Conservation (phyloP, 2,329 filamentous ascomycete genomes). For the Epichloe gansuensis region DNA sequence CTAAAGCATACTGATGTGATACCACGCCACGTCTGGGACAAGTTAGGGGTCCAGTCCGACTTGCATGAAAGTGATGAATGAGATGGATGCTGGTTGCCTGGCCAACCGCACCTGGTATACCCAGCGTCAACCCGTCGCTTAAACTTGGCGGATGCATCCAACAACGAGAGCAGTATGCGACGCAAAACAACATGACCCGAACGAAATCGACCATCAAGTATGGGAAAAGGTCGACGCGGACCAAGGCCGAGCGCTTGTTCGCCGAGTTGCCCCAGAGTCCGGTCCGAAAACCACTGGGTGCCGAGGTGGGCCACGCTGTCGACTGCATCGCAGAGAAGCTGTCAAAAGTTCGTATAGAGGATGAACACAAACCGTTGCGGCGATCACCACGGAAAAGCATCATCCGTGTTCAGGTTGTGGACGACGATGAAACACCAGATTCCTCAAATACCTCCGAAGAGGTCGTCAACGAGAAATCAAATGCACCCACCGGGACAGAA, state of each 20-base stretch:
- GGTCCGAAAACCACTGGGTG: conserved; percentile 19
- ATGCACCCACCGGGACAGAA: not conserved
- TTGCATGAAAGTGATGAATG: no score
- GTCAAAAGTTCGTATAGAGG: conserved; percentile 18
- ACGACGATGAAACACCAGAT: conserved; percentile 9
- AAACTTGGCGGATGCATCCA: not conserved
- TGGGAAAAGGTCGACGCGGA: conserved; percentile 36
- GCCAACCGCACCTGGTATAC: conserved; percentile 3
- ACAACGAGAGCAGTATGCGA: not conserved
- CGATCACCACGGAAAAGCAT: conserved; percentile 9
- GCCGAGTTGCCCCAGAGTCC: conserved; percentile 41
- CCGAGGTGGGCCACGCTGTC: conserved; percentile 15
- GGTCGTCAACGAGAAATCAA: not conserved
- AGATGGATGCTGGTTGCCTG: conserved; percentile 4
- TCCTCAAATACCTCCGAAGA: not conserved
- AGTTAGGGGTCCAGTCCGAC: no score
- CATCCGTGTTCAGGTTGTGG: conserved; percentile 2
- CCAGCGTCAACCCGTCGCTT: not conserved
- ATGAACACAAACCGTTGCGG: conserved; percentile 6
- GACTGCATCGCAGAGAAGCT: conserved; percentile 24
- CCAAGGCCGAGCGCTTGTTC: conserved; percentile 36
- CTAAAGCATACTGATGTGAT: no score
- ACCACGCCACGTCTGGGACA: no score
- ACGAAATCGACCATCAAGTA: conserved; percentile 34
- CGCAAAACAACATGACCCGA: conserved; percentile 30